Evolutionary conservation across 2,329 filamentous ascomycete genomes (phyloP), one percentile per base, ranked within the genome.

Genomic region (Didymellaceae sp.): DNA sequence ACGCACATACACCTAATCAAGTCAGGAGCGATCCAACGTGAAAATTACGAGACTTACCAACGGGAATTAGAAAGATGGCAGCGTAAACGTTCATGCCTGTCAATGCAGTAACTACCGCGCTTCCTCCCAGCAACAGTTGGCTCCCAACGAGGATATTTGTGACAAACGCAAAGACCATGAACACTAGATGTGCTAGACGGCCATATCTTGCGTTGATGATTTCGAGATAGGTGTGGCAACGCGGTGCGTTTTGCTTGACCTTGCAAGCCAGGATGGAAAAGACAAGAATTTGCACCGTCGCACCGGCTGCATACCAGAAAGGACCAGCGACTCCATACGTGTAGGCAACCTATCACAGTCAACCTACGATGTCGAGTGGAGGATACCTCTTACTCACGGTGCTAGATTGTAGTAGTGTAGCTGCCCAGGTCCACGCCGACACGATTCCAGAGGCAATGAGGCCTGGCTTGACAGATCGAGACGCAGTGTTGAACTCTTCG

Each of bases 401-500:
- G 6, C 55, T 59, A 10, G 58, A 62, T 34, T 67, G 60, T 7
- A 68, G 52, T 8, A 72, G 43, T 9, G 78, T 80, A 5, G 78
- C 75, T 14, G 74, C 74, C 76, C 77, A 80, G 4, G 77, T 80
- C 78, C 78, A 80, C 2, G 77, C 77, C 4, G 73, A 77, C 10
- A 80, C 77, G 44, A 80, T 77, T 4, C 75, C 77, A 6, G 73
- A 74, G 4, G 76, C 75, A 39, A 79, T 78, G 5, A 80, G 71
- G 6, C 77, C 77, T 1, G 78, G 74, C 43, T 76, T 76, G 31
- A 78, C 72, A 30, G 65, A 71, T 30, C 74, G 65, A 4, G 74
- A 77, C 0, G 77, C 77, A 1, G 77, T 79, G 60, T 77, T 78
- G 71, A 79, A 80, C 54, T 78, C 75, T 54, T 80, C 78, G 3